These are phyloP conservation scores for Cystobasidium tubakii DNA, from an alignment of 768 basidiomycete species.

Conservation along the genomic window DNA sequence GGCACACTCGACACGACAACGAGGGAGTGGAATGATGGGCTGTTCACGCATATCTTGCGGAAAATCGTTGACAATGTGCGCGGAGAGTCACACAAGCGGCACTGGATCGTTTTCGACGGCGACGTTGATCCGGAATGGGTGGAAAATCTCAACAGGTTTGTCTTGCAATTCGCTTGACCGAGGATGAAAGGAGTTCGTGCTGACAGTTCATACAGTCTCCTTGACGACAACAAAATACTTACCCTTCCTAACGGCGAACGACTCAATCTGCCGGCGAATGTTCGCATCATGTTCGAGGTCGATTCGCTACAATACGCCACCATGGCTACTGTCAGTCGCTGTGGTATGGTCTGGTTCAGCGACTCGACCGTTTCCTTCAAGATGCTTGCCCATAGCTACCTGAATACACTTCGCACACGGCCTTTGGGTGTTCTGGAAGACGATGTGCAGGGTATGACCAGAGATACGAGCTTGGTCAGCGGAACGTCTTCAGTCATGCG, in stretches of 20 bases:
- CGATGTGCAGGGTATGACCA: slow-evolving; percentile 5
- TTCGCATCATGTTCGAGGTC: slow-evolving; percentile 99
- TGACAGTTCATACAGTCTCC: slow-evolving; percentile 60
- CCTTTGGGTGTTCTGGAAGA: slow-evolving; percentile 88
- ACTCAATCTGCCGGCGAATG: slow-evolving; percentile 89
- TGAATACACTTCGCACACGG: slow-evolving; percentile 65
- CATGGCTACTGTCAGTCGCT: slow-evolving; percentile 95
- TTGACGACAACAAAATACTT: slow-evolving; percentile 96
- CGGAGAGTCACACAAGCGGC: slow-evolving; percentile 89
- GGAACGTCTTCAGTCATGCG: slow-evolving; percentile 53
- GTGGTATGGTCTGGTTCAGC: slow-evolving; percentile 99
- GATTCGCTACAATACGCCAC: slow-evolving; percentile 96
- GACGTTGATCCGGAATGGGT: slow-evolving; percentile 99
- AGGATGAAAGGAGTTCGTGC: neutral
- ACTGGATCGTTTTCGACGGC: slow-evolving; percentile 99
- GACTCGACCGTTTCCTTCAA: slow-evolving; percentile 84
- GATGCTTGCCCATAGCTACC: slow-evolving; percentile 88
- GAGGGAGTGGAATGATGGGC: slow-evolving; percentile 96
- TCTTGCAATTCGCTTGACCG: slow-evolving; percentile 32
- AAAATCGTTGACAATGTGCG: slow-evolving; percentile 98
- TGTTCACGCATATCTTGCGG: slow-evolving; percentile 93
- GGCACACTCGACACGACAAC: slow-evolving; percentile 95
- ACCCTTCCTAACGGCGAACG: slow-evolving; percentile 98
- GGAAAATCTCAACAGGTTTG: slow-evolving; percentile 94
- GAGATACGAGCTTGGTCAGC: slow-evolving; percentile 15